These are phyloP conservation scores for Clarkia xantiana DNA, from an alignment of 345 rosid genomes.

Conservation along the genomic window DNA sequence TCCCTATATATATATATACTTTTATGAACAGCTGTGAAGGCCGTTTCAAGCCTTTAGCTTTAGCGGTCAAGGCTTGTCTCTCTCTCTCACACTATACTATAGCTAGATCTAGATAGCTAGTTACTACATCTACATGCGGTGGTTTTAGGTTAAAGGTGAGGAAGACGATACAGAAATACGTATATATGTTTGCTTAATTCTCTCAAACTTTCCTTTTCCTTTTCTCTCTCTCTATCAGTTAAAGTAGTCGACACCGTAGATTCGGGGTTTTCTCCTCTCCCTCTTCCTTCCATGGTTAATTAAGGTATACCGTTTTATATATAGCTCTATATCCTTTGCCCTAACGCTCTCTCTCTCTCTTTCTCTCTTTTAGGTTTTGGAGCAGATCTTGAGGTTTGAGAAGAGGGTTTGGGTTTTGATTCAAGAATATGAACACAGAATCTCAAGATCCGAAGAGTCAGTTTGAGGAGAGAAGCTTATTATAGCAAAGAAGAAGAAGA, in stretches of 20 bases:
- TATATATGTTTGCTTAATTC: too few relatives aligned
- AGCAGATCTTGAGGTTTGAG: too few relatives aligned
- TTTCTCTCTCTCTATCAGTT: conserved; percentile 20
- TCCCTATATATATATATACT: too few relatives aligned
- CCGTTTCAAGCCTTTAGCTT: conserved; percentile 33
- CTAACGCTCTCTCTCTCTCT: too few relatives aligned
- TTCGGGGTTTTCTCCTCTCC: conserved; percentile 20
- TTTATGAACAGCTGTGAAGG: conserved; percentile 26
- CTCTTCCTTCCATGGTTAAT: conserved; percentile 6
- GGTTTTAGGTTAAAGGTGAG: conserved; percentile 17
- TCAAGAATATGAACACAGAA: too few relatives aligned
- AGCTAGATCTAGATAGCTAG: conserved; percentile 1
- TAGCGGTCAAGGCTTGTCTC: conserved; percentile 28
- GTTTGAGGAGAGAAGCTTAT: too few relatives aligned
- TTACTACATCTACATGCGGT: conserved; percentile 1
- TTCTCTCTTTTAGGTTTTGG: background rate
- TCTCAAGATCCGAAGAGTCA: too few relatives aligned
- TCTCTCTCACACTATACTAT: conserved; percentile 2
- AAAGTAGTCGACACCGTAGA: conserved; percentile 37
- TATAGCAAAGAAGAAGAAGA: too few relatives aligned
- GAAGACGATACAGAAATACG: conserved; percentile 2
- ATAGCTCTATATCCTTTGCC: background rate
- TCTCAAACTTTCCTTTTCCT: too few relatives aligned
- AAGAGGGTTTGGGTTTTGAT: too few relatives aligned
- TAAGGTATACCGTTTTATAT: background rate